These are phyloP conservation scores for Colletotrichum spaethianum DNA, from an alignment of 2,329 filamentous ascomycete genomes.

Conservation along the genomic window DNA sequence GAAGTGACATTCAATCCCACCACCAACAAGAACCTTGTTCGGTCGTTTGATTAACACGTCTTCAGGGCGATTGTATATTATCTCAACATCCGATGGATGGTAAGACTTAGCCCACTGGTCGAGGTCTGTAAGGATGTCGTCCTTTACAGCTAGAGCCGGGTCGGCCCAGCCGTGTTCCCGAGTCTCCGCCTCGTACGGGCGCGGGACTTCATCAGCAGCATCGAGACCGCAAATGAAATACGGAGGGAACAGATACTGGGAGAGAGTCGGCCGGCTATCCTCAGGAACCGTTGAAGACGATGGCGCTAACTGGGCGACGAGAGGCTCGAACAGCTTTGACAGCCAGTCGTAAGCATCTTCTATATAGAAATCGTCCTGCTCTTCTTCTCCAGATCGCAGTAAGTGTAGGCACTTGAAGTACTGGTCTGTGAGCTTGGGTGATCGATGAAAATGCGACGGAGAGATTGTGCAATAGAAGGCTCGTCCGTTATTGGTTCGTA, in stretches of 20 bases:
- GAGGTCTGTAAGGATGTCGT: too few relatives aligned
- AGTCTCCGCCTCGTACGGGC: too few relatives aligned
- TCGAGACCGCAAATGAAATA: slow-evolving; percentile 43
- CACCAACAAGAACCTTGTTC: too few relatives aligned
- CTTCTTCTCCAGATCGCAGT: slow-evolving; percentile 37
- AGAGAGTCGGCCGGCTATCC: slow-evolving; percentile 40
- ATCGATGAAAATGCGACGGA: slow-evolving; percentile 30
- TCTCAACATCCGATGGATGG: too few relatives aligned
- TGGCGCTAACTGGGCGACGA: slow-evolving; percentile 44
- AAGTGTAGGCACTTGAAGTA: slow-evolving; percentile 40
- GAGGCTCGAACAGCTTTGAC: slow-evolving; percentile 39
- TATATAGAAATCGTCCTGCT: slow-evolving; percentile 33
- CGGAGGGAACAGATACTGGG: slow-evolving; percentile 43
- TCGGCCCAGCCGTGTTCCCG: too few relatives aligned
- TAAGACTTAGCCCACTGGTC: too few relatives aligned
- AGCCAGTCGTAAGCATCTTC: slow-evolving; percentile 36
- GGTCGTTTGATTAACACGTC: too few relatives aligned
- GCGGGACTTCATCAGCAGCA: too few relatives aligned
- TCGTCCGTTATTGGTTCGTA: slow-evolving; percentile 40
- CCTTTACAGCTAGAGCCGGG: too few relatives aligned
- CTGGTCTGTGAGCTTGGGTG: slow-evolving; percentile 32
- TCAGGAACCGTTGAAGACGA: slow-evolving; percentile 18
- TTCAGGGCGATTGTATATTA: too few relatives aligned
- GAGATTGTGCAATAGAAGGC: slow-evolving; percentile 36
- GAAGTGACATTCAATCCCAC: too few relatives aligned